Percentiles rank a stretch among this genome's conserved stretches.
Evolutionary conservation across 1,284 basidiomycete genomes (phyloP).

Genomic region (Hypsizygus ulmarius): DNA sequence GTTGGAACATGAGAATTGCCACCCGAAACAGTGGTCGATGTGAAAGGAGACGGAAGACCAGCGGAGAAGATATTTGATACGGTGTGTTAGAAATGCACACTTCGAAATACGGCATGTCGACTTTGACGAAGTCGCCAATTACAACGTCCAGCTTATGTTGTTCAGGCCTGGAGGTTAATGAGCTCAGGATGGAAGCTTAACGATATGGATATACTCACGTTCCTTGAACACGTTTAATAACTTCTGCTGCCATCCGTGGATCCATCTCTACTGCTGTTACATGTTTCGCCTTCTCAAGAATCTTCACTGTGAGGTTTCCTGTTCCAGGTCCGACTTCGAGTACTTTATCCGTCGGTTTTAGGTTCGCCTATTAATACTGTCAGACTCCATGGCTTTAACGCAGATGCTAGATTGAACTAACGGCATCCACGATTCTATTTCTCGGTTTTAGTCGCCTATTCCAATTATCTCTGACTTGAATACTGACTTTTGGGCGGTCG

Average conservation of each 20-base stretch:
- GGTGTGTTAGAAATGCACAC: slow-evolving; percentile 99
- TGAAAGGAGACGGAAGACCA: slow-evolving; percentile 95
- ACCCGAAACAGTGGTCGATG: slow-evolving; percentile 93
- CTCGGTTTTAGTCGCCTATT: slow-evolving; percentile 4
- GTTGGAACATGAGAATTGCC: slow-evolving; percentile 99
- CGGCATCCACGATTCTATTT: slow-evolving; percentile 68
- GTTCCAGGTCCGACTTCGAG: slow-evolving; percentile 99
- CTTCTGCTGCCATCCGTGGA: slow-evolving; percentile 97
- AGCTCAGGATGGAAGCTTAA: slow-evolving; percentile 1
- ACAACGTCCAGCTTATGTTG: slow-evolving; percentile 94
- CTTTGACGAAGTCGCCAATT: slow-evolving; percentile 97
- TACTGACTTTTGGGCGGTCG: slow-evolving; percentile 83
- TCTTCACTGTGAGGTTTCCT: slow-evolving; percentile 93
- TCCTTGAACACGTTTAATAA: slow-evolving; percentile 96
- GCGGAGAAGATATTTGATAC: slow-evolving; percentile 98
- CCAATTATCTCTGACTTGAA: slow-evolving; percentile 8
- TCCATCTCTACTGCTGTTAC: slow-evolving; percentile 98
- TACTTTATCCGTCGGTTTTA: slow-evolving; percentile 94
- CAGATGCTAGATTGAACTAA: slow-evolving; percentile 18
- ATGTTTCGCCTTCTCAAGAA: slow-evolving; percentile 92
- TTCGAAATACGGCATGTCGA: slow-evolving; percentile 95
- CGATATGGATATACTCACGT: slow-evolving; percentile 68
- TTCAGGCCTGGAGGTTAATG: slow-evolving; percentile 65
- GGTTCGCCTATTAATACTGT: slow-evolving; percentile 64
- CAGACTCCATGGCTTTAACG: background rate